Evolutionary conservation across 768 basidiomycete genomes (phyloP).

Genomic region (Hygrophoropsis aurantiaca): DNA sequence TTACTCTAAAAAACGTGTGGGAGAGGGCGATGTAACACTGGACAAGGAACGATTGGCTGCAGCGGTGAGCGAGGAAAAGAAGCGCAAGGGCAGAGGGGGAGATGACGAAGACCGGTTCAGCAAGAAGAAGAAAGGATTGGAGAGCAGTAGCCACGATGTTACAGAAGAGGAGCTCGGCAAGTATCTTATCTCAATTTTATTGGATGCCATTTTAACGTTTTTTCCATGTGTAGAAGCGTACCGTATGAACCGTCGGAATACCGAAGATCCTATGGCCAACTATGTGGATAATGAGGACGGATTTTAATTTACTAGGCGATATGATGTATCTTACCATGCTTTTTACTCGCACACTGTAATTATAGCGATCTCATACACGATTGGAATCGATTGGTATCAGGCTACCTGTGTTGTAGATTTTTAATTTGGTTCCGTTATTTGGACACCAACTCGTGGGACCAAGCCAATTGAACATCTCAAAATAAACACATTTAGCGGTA

Average conservation of each 20-base stretch:
- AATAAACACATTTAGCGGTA: not conserved
- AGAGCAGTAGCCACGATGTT: conserved; percentile 68
- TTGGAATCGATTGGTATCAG: no score
- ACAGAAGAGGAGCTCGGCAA: conserved; percentile 85
- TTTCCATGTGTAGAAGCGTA: conserved; percentile 72
- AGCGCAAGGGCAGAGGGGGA: conserved; percentile 64
- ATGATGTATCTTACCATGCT: not conserved
- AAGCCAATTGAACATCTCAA: not conserved
- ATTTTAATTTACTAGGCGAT: conserved; percentile 7
- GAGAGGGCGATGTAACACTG: conserved; percentile 78
- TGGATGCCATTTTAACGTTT: conserved; percentile 12
- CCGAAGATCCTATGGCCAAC: conserved; percentile 92
- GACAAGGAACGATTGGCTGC: conserved; percentile 67
- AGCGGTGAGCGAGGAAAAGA: conserved; percentile 78
- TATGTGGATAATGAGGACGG: conserved; percentile 64
- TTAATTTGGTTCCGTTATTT: conserved; percentile 10
- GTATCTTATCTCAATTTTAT: conserved; percentile 21
- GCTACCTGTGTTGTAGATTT: no score
- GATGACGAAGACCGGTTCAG: conserved; percentile 52
- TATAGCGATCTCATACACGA: conserved; percentile 4
- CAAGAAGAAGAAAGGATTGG: conserved; percentile 58
- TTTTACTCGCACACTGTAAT: not conserved
- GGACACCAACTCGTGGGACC: conserved; percentile 4
- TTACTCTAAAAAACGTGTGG: conserved; percentile 76
- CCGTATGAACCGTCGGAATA: conserved; percentile 66